A percentile compares a stretch with the other conserved stretches of the same genome.
phyloP scores from a whole-genome alignment of 805 yeast genomes.

The Starmerella bombi region DNA sequence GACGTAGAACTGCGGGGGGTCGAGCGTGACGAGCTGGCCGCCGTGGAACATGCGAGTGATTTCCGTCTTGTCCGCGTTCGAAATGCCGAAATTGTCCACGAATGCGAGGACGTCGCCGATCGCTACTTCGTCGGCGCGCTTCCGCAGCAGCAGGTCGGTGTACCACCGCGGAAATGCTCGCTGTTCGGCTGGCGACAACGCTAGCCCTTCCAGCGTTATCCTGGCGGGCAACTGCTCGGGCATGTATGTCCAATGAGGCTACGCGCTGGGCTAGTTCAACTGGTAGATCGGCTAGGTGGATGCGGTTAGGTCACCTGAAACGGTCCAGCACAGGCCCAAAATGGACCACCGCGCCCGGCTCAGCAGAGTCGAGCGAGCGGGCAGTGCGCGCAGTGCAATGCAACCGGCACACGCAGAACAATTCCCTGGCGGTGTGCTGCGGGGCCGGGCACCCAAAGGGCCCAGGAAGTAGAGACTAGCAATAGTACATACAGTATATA shows the following conservation, averaged over 20 bases:
- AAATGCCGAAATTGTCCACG: conserved; percentile 59
- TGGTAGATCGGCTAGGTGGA: neutral
- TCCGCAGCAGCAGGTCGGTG: conserved; percentile 63
- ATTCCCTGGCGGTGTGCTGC: too few species aligned
- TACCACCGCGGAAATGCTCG: conserved; percentile 90
- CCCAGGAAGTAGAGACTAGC: too few species aligned
- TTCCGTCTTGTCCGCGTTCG: conserved; percentile 35
- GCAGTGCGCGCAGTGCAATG: too few species aligned
- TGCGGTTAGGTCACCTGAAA: neutral
- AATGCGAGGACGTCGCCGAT: conserved; percentile 69
- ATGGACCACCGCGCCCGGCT: too few species aligned
- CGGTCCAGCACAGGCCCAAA: too few species aligned
- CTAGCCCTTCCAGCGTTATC: conserved; percentile 29
- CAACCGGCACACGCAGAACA: too few species aligned
- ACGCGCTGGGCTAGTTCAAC: neutral
- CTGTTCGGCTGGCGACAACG: conserved; percentile 63
- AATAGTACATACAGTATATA: too few species aligned
- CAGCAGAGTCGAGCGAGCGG: too few species aligned
- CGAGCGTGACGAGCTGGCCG: conserved; percentile 39
- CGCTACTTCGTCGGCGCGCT: conserved; percentile 47
- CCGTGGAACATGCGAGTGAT: conserved; percentile 25
- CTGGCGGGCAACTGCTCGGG: conserved; percentile 15
- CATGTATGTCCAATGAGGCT: conserved; percentile 2
- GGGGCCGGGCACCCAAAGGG: too few species aligned
- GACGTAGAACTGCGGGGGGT: conserved; percentile 86